Conservation (phyloP, 257 asterid genomes). For the Verbena officinalis region DNA sequence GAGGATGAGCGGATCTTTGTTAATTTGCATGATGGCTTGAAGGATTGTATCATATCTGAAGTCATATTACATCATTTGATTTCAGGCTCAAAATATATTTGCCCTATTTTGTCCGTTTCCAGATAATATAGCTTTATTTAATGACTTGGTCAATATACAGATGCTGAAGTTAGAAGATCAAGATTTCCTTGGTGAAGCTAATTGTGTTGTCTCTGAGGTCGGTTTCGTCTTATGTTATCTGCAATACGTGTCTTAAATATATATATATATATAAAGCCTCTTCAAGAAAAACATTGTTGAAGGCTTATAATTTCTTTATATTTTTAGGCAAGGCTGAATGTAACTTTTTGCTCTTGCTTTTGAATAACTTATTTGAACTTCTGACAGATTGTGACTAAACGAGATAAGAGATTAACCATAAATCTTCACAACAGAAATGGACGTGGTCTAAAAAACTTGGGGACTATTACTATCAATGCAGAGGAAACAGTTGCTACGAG, state of each 20-base stretch:
- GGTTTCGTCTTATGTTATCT: slow-evolving; percentile 21
- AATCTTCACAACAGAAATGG: slow-evolving; percentile 49
- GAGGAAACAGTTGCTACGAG: slow-evolving; percentile 75
- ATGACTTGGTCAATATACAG: slow-evolving; percentile 42
- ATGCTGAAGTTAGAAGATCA: slow-evolving; percentile 63
- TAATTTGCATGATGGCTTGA: background rate
- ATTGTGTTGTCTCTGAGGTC: slow-evolving; percentile 73
- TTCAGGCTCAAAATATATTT: background rate
- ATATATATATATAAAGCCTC: background rate
- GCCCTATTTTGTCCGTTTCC: background rate
- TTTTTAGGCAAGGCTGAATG: background rate
- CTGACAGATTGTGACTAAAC: slow-evolving; percentile 63
- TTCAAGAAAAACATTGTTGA: background rate
- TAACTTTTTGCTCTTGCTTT: background rate
- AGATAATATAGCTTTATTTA: background rate
- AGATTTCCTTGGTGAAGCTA: slow-evolving; percentile 83
- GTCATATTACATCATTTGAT: background rate
- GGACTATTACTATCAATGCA: slow-evolving; percentile 63
- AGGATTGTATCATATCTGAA: background rate
- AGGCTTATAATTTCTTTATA: background rate
- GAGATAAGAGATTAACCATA: slow-evolving; percentile 50
- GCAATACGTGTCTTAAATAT: background rate
- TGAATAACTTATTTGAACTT: slow-evolving; percentile 22
- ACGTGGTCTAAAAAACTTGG: slow-evolving; percentile 45
- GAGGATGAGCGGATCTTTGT: background rate